A percentile compares a stretch with the other conserved stretches of the same genome.
Evolutionary conservation across 768 basidiomycete species (phyloP).

Genomic region (Termitomyces titanicus): DNA sequence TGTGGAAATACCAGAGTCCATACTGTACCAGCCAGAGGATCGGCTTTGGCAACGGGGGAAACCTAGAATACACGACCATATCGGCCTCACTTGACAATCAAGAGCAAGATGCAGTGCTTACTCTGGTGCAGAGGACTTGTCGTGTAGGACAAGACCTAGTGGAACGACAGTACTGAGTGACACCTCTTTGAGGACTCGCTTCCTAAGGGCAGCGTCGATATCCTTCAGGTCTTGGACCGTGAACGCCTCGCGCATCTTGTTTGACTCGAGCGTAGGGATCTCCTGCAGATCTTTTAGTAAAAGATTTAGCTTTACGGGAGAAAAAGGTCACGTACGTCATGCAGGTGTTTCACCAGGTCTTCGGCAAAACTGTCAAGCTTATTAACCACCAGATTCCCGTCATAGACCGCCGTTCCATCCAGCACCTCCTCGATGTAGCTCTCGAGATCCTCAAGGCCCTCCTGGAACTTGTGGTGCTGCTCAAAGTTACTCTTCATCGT

Average conservation of each 20-base stretch:
- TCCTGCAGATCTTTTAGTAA: slow-evolving; percentile 15
- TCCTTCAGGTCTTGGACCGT: slow-evolving; percentile 22
- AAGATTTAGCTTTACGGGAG: background rate
- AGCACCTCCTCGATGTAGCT: slow-evolving; percentile 50
- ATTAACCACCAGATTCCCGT: slow-evolving; percentile 22
- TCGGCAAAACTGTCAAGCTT: slow-evolving; percentile 26
- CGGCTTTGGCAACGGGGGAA: slow-evolving; percentile 24
- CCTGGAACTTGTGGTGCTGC: slow-evolving; percentile 24
- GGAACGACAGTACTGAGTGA: slow-evolving; percentile 23
- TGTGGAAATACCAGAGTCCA: slow-evolving; percentile 22
- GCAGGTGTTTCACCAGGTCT: slow-evolving; percentile 23
- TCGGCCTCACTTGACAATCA: background rate
- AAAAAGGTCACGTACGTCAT: background rate
- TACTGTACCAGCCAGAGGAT: slow-evolving; percentile 20
- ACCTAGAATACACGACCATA: slow-evolving; percentile 11
- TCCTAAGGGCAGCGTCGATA: slow-evolving; percentile 17
- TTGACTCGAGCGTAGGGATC: slow-evolving; percentile 21
- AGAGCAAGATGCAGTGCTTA: background rate
- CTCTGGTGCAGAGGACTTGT: slow-evolving; percentile 19
- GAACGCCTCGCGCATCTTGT: slow-evolving; percentile 20
- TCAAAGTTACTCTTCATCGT: slow-evolving; percentile 22
- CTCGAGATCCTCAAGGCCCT: slow-evolving; percentile 20
- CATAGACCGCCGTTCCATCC: slow-evolving; percentile 54
- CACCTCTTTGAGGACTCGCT: slow-evolving; percentile 15
- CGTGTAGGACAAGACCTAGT: slow-evolving; percentile 16